A percentile compares a stretch with the other conserved stretches of the same genome.
Conservation (phyloP, 495 filamentous ascomycete genomes). For the Penicillium angulare region DNA sequence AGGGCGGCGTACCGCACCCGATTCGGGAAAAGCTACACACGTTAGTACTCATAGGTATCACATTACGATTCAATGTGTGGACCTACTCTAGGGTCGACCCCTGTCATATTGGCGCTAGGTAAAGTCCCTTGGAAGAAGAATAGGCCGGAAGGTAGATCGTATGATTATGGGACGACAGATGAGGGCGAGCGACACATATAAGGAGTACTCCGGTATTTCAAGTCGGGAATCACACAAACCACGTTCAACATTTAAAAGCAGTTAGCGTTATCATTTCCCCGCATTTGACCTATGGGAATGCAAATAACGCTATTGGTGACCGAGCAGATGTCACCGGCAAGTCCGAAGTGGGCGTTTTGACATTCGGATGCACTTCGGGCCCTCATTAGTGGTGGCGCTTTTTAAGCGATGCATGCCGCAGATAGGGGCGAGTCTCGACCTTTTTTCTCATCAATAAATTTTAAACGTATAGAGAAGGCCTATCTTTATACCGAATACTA, state of each 20-base stretch:
- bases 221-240: constrained; percentile 7
- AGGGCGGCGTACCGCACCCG: constrained; percentile 33
- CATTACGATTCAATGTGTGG: background rate
- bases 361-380: no score
- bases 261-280: constrained; percentile 1
- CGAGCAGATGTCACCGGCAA: no score
- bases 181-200: constrained; percentile 3
- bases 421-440: no score
- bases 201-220: constrained; percentile 1
- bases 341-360: no score
- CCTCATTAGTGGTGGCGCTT: no score
- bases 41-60: constrained; percentile 1
- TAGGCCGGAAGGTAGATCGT: background rate
- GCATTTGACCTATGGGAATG: no score
- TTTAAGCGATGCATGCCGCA: no score
- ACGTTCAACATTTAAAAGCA: background rate
- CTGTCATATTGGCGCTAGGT: background rate
- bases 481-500: no score
- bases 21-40: constrained; percentile 18
- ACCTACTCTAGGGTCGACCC: constrained; percentile 1
- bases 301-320: no score
- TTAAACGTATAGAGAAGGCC: no score
- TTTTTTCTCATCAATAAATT: no score
- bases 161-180: constrained; percentile 1
- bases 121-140: background rate